Evolutionary conservation across 1,284 basidiomycete genomes (phyloP).

Genomic region (Porodaedalea pini): DNA sequence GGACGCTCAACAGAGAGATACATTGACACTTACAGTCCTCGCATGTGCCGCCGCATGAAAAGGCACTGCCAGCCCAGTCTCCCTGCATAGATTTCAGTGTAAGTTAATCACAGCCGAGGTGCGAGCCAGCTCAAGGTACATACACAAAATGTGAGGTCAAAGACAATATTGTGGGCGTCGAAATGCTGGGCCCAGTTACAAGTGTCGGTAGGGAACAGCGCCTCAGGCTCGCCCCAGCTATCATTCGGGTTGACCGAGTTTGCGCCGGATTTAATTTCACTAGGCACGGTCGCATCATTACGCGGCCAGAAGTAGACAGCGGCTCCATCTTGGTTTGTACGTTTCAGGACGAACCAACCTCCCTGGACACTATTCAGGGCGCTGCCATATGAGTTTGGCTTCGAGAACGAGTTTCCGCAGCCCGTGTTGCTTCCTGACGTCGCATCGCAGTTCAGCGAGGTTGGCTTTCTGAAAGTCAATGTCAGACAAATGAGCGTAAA

Average conservation of each 20-base stretch:
- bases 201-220: slow-evolving; percentile 42
- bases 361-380: slow-evolving; percentile 49
- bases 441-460: slow-evolving; percentile 44
- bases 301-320: slow-evolving; percentile 55
- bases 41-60: slow-evolving; percentile 22
- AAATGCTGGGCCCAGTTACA: slow-evolving; percentile 46
- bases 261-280: slow-evolving; percentile 33
- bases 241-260: slow-evolving; percentile 31
- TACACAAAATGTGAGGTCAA: slow-evolving; percentile 54
- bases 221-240: slow-evolving; percentile 47
- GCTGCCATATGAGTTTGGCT: slow-evolving; percentile 44
- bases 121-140: slow-evolving; percentile 25
- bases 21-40: slow-evolving; percentile 22
- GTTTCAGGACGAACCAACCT: slow-evolving; percentile 48
- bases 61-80: slow-evolving; percentile 25
- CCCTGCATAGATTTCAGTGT: slow-evolving; percentile 18
- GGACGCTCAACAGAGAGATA: neutral
- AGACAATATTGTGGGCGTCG: slow-evolving; percentile 46
- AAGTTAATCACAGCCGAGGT: neutral
- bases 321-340: slow-evolving; percentile 37
- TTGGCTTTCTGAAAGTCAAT: neutral
- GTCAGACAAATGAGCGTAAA: neutral
- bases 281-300: slow-evolving; percentile 37
- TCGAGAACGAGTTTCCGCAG: slow-evolving; percentile 51
- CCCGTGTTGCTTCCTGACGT: slow-evolving; percentile 52